Evolutionary conservation across 1,284 basidiomycete genomes (phyloP).

Genomic region (Apiotrichum veenhuisii): DNA sequence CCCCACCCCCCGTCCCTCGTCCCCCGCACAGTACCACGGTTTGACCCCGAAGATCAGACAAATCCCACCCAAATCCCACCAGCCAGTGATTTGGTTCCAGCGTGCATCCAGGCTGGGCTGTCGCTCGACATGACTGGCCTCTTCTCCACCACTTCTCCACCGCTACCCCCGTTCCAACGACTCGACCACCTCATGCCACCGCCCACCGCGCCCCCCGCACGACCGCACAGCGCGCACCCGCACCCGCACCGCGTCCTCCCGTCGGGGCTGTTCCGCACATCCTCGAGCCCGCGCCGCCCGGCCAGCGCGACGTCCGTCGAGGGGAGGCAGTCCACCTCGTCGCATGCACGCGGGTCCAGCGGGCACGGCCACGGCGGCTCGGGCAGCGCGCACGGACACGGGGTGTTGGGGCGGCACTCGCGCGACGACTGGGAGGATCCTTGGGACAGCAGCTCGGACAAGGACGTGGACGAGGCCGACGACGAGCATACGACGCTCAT

Average conservation of each 20-base stretch:
- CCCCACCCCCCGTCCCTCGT: too few relatives aligned
- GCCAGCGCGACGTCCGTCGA: constrained; percentile 1
- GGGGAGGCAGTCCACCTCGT: too few relatives aligned
- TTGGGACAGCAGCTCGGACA: constrained; percentile 80
- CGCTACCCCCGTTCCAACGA: background rate
- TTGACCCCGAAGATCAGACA: too few relatives aligned
- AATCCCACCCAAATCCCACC: too few relatives aligned
- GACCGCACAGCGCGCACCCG: constrained; percentile 46
- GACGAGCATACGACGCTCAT: background rate
- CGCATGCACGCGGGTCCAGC: background rate
- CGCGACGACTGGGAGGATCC: constrained; percentile 75
- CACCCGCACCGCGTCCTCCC: constrained; percentile 36
- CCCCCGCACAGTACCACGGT: too few relatives aligned
- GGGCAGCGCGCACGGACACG: background rate
- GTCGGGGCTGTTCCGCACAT: constrained; percentile 15
- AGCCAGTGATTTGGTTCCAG: too few relatives aligned
- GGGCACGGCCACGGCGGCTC: background rate
- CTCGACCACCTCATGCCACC: constrained; percentile 4
- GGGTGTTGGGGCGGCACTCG: background rate
- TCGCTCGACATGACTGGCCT: background rate
- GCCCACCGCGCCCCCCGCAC: constrained; percentile 34
- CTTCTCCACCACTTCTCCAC: background rate
- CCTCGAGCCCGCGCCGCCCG: constrained; percentile 8
- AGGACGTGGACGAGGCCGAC: constrained; percentile 20
- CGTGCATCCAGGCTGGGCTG: too few relatives aligned